Base-by-base conservation (phyloP, 2,329 filamentous ascomycete species). In the Tolypocladium paradoxum region DNA sequence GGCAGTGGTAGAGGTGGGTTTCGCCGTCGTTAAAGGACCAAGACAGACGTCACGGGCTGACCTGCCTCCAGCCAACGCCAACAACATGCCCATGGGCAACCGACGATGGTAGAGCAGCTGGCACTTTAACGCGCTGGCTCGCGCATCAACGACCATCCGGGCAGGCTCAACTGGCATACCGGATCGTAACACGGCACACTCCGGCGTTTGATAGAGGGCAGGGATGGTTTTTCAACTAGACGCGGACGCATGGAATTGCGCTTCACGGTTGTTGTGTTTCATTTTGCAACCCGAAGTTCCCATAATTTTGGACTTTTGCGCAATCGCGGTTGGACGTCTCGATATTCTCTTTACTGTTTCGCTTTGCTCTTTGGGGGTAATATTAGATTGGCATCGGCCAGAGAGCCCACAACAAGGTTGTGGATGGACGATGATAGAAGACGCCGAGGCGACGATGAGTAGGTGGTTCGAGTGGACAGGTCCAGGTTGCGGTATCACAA, bases 1-100 rank as follows among this genome's bases (percentile, higher is more conserved):
- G 73, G 74, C 51, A 70, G 68, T 61, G 74, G 76, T 62, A 74
- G 77, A 68, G 75, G 76, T 75, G 71, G 67, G 70, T 72, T 62
- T 61, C 65, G 68, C 58, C 65, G 66, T 59, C 64, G 62, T 58
- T 68, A 31, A 62, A 9, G 40, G 24, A 29, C 4, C 4, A 29
- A n/a, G 14, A 18, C 16, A 29, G 40, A 18, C 40, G 40, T 45
- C 40, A 29, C 40, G 24, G 24, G 59, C 52, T 60, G 58, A 58
- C 57, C 57, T 56, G 37, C 31, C 58, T 60, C 61, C 64, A 71
- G 68, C 69, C 67, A 73, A 76, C 62, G 73, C 75, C 65, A 79
- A 79, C 64, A 74, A 72, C 60, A 65, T 74, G 63, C 75, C 76
- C 52, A 65, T 79, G 35, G 68, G 71, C 62, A 75, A 71, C 64